Evolutionary conservation across 768 basidiomycete species (phyloP).

Genomic region (Boletus vermiculosoides): DNA sequence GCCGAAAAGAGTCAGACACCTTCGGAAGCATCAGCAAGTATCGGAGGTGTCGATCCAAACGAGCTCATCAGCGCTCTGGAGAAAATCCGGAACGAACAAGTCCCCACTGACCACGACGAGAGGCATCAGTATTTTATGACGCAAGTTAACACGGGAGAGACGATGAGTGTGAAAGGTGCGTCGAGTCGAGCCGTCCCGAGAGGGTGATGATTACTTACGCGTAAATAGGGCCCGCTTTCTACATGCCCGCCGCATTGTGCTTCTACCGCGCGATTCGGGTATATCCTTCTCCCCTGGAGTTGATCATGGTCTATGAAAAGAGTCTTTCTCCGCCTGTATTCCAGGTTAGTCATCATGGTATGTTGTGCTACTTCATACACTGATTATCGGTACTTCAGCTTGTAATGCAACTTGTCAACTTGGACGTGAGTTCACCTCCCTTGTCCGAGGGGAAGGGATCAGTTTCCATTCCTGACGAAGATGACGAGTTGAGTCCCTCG

Average conservation of each 20-base stretch:
- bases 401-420: constrained; percentile 79
- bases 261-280: constrained; percentile 94
- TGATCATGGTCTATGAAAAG: constrained; percentile 93
- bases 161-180: constrained; percentile 70
- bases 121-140: constrained; percentile 91
- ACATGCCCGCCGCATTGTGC: constrained; percentile 78
- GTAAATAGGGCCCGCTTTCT: constrained; percentile 66
- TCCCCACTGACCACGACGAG: constrained; percentile 67
- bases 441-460: constrained; percentile 33
- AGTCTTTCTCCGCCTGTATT: constrained; percentile 81
- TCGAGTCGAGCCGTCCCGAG: not conserved
- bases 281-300: constrained; percentile 92
- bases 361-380: not conserved
- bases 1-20: constrained; percentile 64
- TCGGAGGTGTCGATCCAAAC: constrained; percentile 41
- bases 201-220: not conserved
- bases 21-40: constrained; percentile 30
- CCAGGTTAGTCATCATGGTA: constrained; percentile 47
- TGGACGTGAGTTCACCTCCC: constrained; percentile 79
- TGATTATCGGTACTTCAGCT: constrained; percentile 40
- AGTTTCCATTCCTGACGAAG: constrained; percentile 44
- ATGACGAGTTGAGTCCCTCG: constrained; percentile 55
- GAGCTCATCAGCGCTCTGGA: constrained; percentile 65
- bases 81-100: constrained; percentile 64
- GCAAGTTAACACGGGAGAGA: constrained; percentile 86